Evolutionary conservation across 768 basidiomycete genomes (phyloP), one percentile per base, ranked within the genome.

Genomic region (Agaricus blazei): DNA sequence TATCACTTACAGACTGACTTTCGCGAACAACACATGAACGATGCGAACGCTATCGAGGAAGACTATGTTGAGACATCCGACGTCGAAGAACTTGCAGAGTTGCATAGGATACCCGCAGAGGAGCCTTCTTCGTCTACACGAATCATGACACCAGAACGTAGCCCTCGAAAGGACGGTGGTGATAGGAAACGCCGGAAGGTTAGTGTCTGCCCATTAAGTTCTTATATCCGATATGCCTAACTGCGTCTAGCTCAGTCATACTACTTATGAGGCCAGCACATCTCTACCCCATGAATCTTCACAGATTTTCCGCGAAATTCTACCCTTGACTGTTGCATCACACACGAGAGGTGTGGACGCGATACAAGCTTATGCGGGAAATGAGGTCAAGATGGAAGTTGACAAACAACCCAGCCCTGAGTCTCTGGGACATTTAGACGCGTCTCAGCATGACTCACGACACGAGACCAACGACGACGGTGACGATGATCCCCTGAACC

Each of bases 31-130:
- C 36, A 43, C 48, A 43, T 44, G 48, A 42, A 27, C 29, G 9
- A 44, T 7, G 24, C 29, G 41, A 56, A 43, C 6, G 44, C 28
- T 23, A 31, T 36, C 29, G 48, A 56, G 36, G 48, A 36, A 43
- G 48, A 43, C 29, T 56, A 56, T 28, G 54, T 56, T 3, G 54
- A 56, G 27, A 56, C 54, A 6, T 56, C 54, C 41, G 54, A 56
- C 40, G 48, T 44, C 7, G 54, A 56, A 42, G 54, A 56, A 45
- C 36, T 49, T 26, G 48, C 11, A 5, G 48, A 36, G 41, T 48
- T 43, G 14, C 50, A 56, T 9, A 15, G 26, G 48, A 34, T 6
- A 9, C 26, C 11, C 14, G 15, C n/a, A 15, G 48, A 38, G 43
- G 36, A 38, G 3, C 24, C 2, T 4, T 15, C n/a, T 9, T 28